phyloP scores from a whole-genome alignment of 495 filamentous ascomycete genomes.

The Penicillium nucicola region DNA sequence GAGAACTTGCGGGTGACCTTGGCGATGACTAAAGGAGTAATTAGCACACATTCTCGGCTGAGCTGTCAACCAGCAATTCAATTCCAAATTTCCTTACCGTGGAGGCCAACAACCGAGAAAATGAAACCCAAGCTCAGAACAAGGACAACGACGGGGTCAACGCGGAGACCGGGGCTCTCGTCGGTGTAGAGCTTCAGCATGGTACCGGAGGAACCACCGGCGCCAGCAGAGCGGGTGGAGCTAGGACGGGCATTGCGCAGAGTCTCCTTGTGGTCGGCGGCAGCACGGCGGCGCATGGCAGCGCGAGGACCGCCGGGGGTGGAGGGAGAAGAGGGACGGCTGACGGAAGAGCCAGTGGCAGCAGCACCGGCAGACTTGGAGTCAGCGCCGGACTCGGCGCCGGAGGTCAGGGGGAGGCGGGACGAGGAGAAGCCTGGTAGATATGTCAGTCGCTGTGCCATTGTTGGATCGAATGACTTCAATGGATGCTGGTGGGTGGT shows the following conservation, averaged over 20 bases:
- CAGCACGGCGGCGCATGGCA: constrained; percentile 87
- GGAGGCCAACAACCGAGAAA: constrained; percentile 94
- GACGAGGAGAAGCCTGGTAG: constrained; percentile 42
- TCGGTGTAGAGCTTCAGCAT: constrained; percentile 99
- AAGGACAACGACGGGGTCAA: constrained; percentile 94
- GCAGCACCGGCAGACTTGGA: constrained; percentile 63
- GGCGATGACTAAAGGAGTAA: constrained; percentile 71
- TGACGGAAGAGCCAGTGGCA: constrained; percentile 61
- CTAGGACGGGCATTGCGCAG: constrained; percentile 85
- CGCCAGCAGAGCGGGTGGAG: constrained; percentile 89
- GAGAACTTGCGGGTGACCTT: constrained; percentile 94
- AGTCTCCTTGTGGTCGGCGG: constrained; percentile 93
- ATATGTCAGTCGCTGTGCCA: constrained; percentile 9
- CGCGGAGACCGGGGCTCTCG: constrained; percentile 92
- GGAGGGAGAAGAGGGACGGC: constrained; percentile 79
- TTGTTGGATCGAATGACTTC: background rate
- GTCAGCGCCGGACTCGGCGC: constrained; percentile 48
- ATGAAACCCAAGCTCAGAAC: constrained; percentile 95
- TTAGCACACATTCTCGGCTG: constrained; percentile 10
- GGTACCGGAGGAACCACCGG: constrained; percentile 92
- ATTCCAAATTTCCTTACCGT: constrained; percentile 59
- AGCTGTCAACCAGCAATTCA: background rate
- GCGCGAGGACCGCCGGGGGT: constrained; percentile 94
- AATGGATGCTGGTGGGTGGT: background rate
- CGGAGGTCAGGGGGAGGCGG: constrained; percentile 49